Conservation (phyloP, 352 stramenopile genomes). For the Phytopythium aichiense region DNA sequence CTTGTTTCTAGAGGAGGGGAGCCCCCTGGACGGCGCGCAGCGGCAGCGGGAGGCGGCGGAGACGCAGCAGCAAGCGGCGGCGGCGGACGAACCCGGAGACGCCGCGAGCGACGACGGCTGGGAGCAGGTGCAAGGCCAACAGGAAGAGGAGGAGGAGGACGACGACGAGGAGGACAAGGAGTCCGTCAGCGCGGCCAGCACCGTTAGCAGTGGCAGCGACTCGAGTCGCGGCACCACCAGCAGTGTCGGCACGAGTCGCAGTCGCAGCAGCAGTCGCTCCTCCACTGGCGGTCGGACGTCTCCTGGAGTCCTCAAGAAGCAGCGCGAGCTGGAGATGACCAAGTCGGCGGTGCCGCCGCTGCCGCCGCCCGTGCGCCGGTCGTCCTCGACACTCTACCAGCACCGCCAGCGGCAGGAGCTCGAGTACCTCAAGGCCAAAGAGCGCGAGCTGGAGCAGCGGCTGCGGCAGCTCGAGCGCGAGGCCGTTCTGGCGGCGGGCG, state of each 20-base stretch:
- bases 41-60: neutral
- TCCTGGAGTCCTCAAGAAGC: too few species aligned
- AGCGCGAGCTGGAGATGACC: neutral
- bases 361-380: neutral
- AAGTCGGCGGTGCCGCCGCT: neutral
- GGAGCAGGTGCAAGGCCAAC: neutral
- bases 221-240: slow-evolving; percentile 8
- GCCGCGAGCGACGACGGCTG: slow-evolving; percentile 6
- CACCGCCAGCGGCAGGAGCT: slow-evolving; percentile 36
- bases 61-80: slow-evolving; percentile 2
- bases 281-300: neutral
- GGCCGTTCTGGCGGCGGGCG: neutral
- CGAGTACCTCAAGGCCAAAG: slow-evolving; percentile 29
- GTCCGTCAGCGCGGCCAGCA: slow-evolving; percentile 2
- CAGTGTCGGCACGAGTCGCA: slow-evolving; percentile 4
- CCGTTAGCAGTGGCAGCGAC: neutral
- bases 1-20: slow-evolving; percentile 12
- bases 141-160: neutral
- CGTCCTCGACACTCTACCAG: slow-evolving; percentile 19
- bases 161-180: slow-evolving; percentile 7
- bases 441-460: slow-evolving; percentile 26
- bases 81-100: neutral
- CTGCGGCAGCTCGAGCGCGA: slow-evolving; percentile 20
- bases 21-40: neutral
- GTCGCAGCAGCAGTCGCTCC: slow-evolving; percentile 1